Base-by-base conservation (phyloP, 352 stramenopile genomes). In the Pythium myriotylum region DNA sequence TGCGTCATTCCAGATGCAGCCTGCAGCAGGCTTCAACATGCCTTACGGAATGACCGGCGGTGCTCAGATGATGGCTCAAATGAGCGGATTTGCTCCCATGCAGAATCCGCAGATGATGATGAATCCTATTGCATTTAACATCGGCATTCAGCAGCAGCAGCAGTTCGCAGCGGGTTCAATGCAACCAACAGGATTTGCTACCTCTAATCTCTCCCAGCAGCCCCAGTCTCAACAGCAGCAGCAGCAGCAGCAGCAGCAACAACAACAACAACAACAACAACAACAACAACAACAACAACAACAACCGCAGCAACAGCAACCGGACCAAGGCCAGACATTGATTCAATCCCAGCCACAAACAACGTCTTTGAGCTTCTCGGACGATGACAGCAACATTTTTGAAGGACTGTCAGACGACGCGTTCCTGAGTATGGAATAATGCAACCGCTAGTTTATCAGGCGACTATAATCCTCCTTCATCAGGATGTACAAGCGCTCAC, bases 341-440 rank as follows among this genome's bases (percentile, higher is more conserved):
- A 33, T 54, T 2, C 62, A 70, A 6, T n/a, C 46, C 67, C 45
- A 54, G 57, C 64, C 24, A 63, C 68, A 26, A 35, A 66, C 45
- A 67, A 77, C 45, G 54, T 49, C 32, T 61, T 54, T 35, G 19
- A 50, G 23, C 2, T 58, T 59, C 19, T 55, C 86, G 10, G 86
- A 81, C 62, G 79, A 78, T 33, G 79, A 88, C 55, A 54, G 43
- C 22, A 91, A 86, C 59, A 76, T 92, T n/a, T 92, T 92, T 41
- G 84, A 92, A 64, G 84, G 72, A 0, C 73, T 92, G 42, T 70
- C 79, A 42, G 81, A 91, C 40, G 84, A 92, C 65, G 71, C 77
- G 17, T 92, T 92, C 54, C 76, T 91, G 52, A 70, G 75, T 70
- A 86, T 89, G 75, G 79, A 88, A 74, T 84, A 72, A 78, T 45